Evolutionary conservation across 1,284 basidiomycete species (phyloP).

Genomic region (Ustilago shanxiensis): DNA sequence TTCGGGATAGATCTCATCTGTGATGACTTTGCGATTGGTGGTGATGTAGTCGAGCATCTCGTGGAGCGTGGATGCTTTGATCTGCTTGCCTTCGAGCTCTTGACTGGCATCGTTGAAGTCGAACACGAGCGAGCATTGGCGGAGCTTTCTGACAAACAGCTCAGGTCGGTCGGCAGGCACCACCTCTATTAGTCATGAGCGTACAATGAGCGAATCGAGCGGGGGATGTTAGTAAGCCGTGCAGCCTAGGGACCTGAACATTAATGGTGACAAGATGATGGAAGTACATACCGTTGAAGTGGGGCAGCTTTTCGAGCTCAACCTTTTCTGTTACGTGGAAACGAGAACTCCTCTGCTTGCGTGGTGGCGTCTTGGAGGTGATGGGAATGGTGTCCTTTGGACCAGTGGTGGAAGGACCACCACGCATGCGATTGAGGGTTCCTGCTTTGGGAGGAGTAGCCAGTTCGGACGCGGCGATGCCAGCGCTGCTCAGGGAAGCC

Average conservation of each 20-base stretch:
- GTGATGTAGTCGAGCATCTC: conserved; percentile 99
- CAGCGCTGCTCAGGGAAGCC: conserved; percentile 50
- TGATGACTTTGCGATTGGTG: conserved; percentile 94
- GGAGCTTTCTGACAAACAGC: conserved; percentile 93
- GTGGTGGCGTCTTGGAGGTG: conserved; percentile 65
- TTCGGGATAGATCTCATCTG: conserved; percentile 97
- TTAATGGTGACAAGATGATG: too few relatives aligned
- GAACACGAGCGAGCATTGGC: conserved; percentile 95
- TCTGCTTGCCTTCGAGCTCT: conserved; percentile 96
- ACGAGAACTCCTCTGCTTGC: conserved; percentile 73
- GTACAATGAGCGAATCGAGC: background rate
- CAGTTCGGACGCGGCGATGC: conserved; percentile 48
- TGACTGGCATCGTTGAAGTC: conserved; percentile 98
- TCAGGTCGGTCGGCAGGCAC: conserved; percentile 87
- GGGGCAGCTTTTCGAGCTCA: conserved; percentile 92
- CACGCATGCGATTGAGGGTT: conserved; percentile 58
- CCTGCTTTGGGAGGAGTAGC: conserved; percentile 62
- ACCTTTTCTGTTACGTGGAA: conserved; percentile 96
- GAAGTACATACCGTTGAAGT: conserved; percentile 89
- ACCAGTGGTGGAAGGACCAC: conserved; percentile 46
- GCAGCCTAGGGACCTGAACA: too few relatives aligned
- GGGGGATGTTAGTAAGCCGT: background rate
- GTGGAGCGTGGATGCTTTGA: conserved; percentile 96
- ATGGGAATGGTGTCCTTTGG: conserved; percentile 69
- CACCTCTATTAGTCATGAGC: conserved; percentile 78